phyloP scores from a whole-genome alignment of 208 protist genomes.

The Trichomonas gallinae region DNA sequence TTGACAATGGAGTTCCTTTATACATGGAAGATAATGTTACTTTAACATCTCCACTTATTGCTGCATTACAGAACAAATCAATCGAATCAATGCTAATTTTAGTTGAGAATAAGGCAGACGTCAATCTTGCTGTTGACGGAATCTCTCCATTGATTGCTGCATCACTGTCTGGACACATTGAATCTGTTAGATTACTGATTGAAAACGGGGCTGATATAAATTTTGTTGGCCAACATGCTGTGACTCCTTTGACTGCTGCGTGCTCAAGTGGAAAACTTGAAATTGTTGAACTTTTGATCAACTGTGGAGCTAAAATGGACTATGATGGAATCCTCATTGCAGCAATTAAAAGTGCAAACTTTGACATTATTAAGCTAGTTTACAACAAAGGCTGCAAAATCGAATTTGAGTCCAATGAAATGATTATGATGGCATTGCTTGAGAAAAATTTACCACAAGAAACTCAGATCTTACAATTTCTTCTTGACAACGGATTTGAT shows the following conservation, averaged over 20 bases:
- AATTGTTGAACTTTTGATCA: not conserved
- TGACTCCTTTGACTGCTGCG: not conserved
- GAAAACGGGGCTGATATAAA: not conserved
- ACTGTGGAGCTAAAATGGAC: not conserved
- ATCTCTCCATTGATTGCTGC: not conserved
- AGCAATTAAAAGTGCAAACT: not conserved
- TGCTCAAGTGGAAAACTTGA: not conserved
- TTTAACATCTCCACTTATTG: not conserved
- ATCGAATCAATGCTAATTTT: not conserved
- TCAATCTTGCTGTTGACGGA: not conserved
- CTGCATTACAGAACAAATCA: not conserved
- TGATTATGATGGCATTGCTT: not conserved
- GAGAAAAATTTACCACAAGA: not conserved
- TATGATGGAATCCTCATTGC: not conserved
- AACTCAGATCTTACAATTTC: not conserved
- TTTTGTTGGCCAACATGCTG: not conserved
- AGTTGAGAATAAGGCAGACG: not conserved
- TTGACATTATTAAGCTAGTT: not conserved
- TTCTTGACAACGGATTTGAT: not conserved
- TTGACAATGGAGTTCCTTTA: not conserved
- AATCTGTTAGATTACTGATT: not conserved
- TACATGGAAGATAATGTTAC: not conserved
- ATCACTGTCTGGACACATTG: not conserved
- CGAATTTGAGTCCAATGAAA: not conserved
- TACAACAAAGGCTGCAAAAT: not conserved